These are phyloP conservation scores for Aureobasidium sp. DNA, from an alignment of 2,329 filamentous ascomycete genomes.

Conservation along the genomic window DNA sequence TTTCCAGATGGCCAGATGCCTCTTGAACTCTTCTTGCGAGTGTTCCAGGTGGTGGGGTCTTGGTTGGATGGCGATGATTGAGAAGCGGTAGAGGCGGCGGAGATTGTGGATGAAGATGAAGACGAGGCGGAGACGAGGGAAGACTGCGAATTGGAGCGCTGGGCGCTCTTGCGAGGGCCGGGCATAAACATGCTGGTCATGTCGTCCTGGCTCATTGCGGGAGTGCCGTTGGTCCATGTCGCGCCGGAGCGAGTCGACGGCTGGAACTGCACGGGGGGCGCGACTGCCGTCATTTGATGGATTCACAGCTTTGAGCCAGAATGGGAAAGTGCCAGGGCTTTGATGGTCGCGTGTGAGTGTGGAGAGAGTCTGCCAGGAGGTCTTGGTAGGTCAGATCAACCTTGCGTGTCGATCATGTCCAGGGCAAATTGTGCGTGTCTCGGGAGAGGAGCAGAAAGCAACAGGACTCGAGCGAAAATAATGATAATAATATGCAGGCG, in stretches of 20 bases:
- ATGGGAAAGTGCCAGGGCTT: no score
- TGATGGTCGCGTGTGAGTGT: slow-evolving; percentile 17
- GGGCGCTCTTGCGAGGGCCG: slow-evolving; percentile 71
- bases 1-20: slow-evolving; percentile 61
- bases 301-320: no score
- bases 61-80: slow-evolving; percentile 50
- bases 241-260: slow-evolving; percentile 55
- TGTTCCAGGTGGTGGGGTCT: slow-evolving; percentile 34
- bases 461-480: not conserved
- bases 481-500: slow-evolving; percentile 9
- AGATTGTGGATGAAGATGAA: slow-evolving; percentile 61
- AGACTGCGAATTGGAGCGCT: slow-evolving; percentile 85
- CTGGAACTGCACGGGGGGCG: slow-evolving; percentile 57
- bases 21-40: slow-evolving; percentile 45
- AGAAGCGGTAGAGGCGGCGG: slow-evolving; percentile 52
- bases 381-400: slow-evolving; percentile 11
- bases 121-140: slow-evolving; percentile 57
- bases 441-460: not conserved
- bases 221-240: slow-evolving; percentile 54
- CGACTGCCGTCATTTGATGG: slow-evolving; percentile 58
- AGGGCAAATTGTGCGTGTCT: slow-evolving; percentile 1
- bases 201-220: slow-evolving; percentile 76
- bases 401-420: slow-evolving; percentile 13
- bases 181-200: slow-evolving; percentile 65
- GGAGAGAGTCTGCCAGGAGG: not conserved